Base-by-base conservation (phyloP, 2,329 filamentous ascomycete species). In the Dothidotthia symphoricarpi region DNA sequence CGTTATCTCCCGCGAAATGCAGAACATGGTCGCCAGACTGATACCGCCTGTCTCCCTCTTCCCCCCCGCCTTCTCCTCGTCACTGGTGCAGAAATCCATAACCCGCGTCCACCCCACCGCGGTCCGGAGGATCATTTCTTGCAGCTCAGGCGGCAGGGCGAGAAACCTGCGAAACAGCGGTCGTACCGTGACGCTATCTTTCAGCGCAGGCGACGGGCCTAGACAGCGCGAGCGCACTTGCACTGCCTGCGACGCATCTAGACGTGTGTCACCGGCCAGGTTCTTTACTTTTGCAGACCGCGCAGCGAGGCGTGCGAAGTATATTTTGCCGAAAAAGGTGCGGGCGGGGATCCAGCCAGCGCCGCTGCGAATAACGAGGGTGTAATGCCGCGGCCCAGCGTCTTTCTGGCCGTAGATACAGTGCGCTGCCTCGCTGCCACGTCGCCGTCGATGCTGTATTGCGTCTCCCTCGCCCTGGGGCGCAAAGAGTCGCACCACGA, bases 341-440 rank as follows among this genome's bases (percentile, higher is more conserved):
- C 59, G 49, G 5, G 59, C 58, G 7, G 51, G 43, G 17, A 63
- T 43, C 58, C 58, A 64, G 5, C 61, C 55, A 3, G 61, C 51
- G 4, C 59, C 61, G 24, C 43, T 56, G 12, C 61, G 53, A 3
- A 64, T 30, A 7, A 60, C 51, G 13, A 64, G 36, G 16, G 45
- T 48, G 33, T 64, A 64, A 31, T 35, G 46, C 38, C 27, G 34
- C 31, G 44, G 24, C 36, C n/a, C 25, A 19, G 16, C 9, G n/a
- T 22, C 19, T 22, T 22, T 16, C 8, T 28, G 36, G 25, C 25
- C 12, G 25, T 6, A 27, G 25, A 6, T 27, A 11, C 5, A 27
- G 25, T 25, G n/a, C n/a, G n/a, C n/a, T n/a, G n/a, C n/a, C n/a
- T n/a, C n/a, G n/a, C n/a, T n/a, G n/a, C n/a, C n/a, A n/a, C n/a